Base-by-base conservation (phyloP, 208 protist species). In the Angomonas ambiguus region DNA sequence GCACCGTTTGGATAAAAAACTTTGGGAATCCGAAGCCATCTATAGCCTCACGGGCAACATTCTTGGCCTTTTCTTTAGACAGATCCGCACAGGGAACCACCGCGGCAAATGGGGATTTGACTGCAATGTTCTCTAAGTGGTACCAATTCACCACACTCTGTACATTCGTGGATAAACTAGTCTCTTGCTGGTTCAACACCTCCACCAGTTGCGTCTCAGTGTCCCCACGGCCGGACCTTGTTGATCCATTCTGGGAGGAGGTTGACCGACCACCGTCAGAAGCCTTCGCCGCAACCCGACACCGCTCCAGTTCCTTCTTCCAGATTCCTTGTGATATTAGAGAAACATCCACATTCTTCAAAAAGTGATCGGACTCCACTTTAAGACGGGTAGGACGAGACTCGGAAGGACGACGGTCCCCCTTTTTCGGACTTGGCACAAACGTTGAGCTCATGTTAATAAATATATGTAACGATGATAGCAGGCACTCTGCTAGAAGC, bases 1-100 rank as follows among this genome's bases (percentile, higher is more conserved):
- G 76, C 13, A 88, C 61, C 0, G 77, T 87, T 64, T 92, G 82
- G 51, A 92, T 59, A 38, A 77, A 77, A 63, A 85, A 85, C 18
- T 51, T 51, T n/a, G 60, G 20, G 24, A 88, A 76, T 11, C 65
- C 77, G 38, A 92, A 75, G 35, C 57, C 74, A 64, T 88, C 76
- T 10, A 92, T 77, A 25, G 74, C 62, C 20, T 53, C 31, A 35
- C 67, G 61, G n/a, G 82, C 51, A n/a, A 56, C 62, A 22, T 34
- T 30, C 32, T 62, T 51, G 18, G 74, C 75, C 34, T 79, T 63
- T 30, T 61, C 55, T 20, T 71, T 71, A 18, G 71, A 73, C 0
- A 67, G 32, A 6, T 71, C 71, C 25, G 71, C 77, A 67, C 76
- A 92, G 5, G 82, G 82, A 18, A 85, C 77, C 49, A 92, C 63